Evolutionary conservation across 169 alveolate species (phyloP).

Genomic region (Pseudocohnilembus persalinus): DNA sequence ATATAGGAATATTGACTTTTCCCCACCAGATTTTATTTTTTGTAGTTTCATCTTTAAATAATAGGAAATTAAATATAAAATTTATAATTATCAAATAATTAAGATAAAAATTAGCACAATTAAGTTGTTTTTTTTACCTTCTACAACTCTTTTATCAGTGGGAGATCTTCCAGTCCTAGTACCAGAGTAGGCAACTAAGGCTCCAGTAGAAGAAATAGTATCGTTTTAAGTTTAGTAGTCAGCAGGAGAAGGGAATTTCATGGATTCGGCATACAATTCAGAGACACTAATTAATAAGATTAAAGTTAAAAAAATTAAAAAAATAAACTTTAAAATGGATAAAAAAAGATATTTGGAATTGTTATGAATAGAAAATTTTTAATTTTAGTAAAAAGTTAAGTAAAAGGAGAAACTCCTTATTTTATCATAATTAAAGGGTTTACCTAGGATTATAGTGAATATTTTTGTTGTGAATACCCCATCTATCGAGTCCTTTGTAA

Average conservation of each 20-base stretch:
- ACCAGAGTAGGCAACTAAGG: slow-evolving; percentile 67
- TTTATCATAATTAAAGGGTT: background rate
- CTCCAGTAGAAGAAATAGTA: slow-evolving; percentile 58
- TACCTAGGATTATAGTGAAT: background rate
- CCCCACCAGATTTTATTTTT: slow-evolving; percentile 95
- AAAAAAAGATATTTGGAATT: too few relatives aligned
- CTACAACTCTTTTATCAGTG: background rate
- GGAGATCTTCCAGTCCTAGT: slow-evolving; percentile 44
- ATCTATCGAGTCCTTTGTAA: background rate
- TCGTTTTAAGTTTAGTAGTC: slow-evolving; percentile 31
- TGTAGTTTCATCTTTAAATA: slow-evolving; percentile 70
- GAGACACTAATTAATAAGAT: background rate
- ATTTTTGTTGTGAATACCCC: background rate
- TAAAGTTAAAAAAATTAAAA: background rate
- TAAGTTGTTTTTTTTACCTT: background rate
- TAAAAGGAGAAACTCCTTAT: too few relatives aligned
- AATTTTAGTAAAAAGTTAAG: too few relatives aligned
- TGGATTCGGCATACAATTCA: background rate
- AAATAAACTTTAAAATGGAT: too few relatives aligned
- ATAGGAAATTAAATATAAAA: background rate
- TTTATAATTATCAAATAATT: too few relatives aligned
- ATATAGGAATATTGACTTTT: slow-evolving; percentile 91
- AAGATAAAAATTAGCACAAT: background rate
- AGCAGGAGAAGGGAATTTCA: background rate
- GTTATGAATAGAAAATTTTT: background rate